Conservation (phyloP, 345 rosid genomes). For the Ceriops decandra region DNA sequence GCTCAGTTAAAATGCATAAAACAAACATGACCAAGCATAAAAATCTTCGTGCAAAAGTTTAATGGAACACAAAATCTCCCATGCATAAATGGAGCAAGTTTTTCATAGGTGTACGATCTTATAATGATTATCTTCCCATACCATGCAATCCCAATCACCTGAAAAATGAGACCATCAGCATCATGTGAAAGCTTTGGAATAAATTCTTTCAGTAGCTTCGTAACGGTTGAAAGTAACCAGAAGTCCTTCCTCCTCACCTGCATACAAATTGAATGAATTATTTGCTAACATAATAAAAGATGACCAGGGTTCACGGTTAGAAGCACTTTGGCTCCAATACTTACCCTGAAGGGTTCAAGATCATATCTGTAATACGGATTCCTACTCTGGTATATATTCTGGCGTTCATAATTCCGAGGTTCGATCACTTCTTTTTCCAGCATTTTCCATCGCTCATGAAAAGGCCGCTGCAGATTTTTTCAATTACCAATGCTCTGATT, state of each 20-base stretch:
- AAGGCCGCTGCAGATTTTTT: slow-evolving; percentile 72
- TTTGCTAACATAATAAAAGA: slow-evolving; percentile 13
- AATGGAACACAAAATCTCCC: not conserved
- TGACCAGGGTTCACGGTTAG: not conserved
- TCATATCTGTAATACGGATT: slow-evolving; percentile 86
- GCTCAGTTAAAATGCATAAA: not conserved
- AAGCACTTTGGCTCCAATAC: slow-evolving; percentile 19
- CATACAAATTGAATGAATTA: slow-evolving; percentile 18
- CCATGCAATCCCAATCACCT: slow-evolving; percentile 44
- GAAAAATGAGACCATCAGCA: slow-evolving; percentile 96
- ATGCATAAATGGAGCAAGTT: not conserved
- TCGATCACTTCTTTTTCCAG: slow-evolving; percentile 91
- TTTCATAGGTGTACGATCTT: not conserved
- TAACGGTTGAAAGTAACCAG: slow-evolving; percentile 91
- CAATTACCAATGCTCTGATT: slow-evolving; percentile 11
- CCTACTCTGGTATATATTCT: slow-evolving; percentile 51
- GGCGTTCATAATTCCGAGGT: slow-evolving; percentile 89
- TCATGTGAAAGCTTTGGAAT: slow-evolving; percentile 96
- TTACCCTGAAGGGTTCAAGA: slow-evolving; percentile 93
- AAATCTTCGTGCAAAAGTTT: not conserved
- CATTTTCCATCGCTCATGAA: slow-evolving; percentile 94
- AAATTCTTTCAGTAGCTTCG: slow-evolving; percentile 80
- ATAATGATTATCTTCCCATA: not conserved
- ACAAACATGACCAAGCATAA: too few species aligned
- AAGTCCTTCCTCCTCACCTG: slow-evolving; percentile 98